A percentile compares a stretch with the other conserved stretches of the same genome.
Conservation (phyloP, 1,139 yeast genomes). For the Magnusiomyces suaveolens region DNA sequence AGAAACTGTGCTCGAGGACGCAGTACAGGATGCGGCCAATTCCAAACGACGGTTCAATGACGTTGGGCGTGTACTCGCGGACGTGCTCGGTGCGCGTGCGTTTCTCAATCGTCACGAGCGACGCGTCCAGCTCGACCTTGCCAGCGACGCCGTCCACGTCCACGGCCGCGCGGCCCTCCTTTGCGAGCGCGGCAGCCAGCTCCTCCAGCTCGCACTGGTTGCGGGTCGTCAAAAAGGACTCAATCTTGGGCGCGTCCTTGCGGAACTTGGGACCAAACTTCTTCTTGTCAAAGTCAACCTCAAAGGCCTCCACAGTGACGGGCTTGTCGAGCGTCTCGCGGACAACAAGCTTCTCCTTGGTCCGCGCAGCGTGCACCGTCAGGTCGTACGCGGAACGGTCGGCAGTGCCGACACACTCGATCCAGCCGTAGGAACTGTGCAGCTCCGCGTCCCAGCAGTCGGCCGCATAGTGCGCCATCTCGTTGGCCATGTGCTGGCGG, state of each 20-base stretch:
- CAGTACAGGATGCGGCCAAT: constrained; percentile 95
- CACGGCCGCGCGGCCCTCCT: constrained; percentile 56
- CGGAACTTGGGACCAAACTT: constrained; percentile 96
- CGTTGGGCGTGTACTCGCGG: constrained; percentile 94
- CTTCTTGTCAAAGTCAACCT: constrained; percentile 82
- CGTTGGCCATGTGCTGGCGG: constrained; percentile 97
- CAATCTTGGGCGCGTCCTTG: constrained; percentile 90
- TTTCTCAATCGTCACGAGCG: constrained; percentile 66
- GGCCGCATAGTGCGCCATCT: constrained; percentile 99
- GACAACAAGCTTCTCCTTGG: constrained; percentile 89
- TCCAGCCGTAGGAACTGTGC: constrained; percentile 95
- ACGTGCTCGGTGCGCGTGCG: constrained; percentile 77
- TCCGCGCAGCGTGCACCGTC: constrained; percentile 88
- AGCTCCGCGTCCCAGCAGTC: constrained; percentile 99
- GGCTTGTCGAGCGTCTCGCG: constrained; percentile 86
- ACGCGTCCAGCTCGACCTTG: constrained; percentile 58
- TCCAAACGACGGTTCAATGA: constrained; percentile 98
- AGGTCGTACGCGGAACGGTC: constrained; percentile 98
- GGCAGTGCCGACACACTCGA: constrained; percentile 99
- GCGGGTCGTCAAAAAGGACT: constrained; percentile 63
- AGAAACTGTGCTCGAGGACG: constrained; percentile 87
- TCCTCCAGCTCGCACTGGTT: constrained; percentile 81
- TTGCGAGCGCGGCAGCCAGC: constrained; percentile 56
- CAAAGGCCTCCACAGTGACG: constrained; percentile 67
- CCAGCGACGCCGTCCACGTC: constrained; percentile 52